phyloP scores from a whole-genome alignment of 495 filamentous ascomycete genomes.

The Neurospora sp. region DNA sequence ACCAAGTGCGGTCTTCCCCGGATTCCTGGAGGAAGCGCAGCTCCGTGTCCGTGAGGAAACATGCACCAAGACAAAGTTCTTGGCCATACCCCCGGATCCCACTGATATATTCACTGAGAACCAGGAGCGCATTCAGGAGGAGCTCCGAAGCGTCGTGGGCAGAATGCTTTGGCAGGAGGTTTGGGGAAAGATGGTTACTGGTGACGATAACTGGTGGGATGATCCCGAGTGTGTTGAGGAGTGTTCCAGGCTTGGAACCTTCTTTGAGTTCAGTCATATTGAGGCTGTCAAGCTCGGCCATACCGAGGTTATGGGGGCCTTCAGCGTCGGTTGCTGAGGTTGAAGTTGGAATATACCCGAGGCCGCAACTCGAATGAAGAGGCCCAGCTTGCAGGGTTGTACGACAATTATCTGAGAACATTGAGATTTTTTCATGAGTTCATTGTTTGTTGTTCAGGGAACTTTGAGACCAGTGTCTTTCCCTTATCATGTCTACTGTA shows the following conservation, averaged over 20 bases:
- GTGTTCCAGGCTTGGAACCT: constrained; percentile 34
- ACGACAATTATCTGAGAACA: not conserved
- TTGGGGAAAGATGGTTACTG: constrained; percentile 37
- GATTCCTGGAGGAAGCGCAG: constrained; percentile 32
- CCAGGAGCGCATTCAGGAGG: constrained; percentile 10
- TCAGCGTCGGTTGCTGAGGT: not conserved
- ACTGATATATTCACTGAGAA: constrained; percentile 1
- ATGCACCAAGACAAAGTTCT: constrained; percentile 26
- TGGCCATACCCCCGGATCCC: constrained; percentile 14
- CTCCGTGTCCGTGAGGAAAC: constrained; percentile 24
- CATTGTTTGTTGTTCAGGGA: not conserved
- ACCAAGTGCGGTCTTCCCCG: constrained; percentile 31
- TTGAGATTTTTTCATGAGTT: not conserved
- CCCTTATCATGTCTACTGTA: not conserved
- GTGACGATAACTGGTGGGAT: constrained; percentile 42
- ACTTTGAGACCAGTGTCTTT: not conserved
- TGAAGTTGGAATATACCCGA: not conserved
- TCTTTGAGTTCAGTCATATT: constrained; percentile 37
- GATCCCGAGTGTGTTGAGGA: constrained; percentile 36
- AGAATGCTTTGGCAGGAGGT: constrained; percentile 36
- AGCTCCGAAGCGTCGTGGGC: constrained; percentile 28
- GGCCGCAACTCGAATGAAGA: not conserved
- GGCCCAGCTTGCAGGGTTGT: not conserved
- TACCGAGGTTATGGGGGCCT: not conserved
- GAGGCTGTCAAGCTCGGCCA: constrained; percentile 28